These are phyloP conservation scores for Tranzscheliella williamsii DNA, from an alignment of 1,284 basidiomycete genomes.

Conservation along the genomic window DNA sequence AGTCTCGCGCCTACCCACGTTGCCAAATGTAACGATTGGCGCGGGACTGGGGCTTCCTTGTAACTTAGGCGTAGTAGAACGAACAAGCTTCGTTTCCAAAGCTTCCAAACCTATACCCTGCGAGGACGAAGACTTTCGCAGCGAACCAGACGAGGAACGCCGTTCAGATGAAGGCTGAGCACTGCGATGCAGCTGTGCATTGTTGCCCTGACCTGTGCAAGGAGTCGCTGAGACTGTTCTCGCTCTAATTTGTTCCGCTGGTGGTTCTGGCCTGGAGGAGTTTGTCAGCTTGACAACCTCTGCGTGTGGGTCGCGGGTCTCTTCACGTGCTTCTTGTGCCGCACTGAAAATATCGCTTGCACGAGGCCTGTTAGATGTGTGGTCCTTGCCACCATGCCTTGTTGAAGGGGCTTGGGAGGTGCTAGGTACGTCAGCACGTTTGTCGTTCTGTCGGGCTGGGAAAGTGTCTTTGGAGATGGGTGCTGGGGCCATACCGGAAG, in stretches of 20 bases:
- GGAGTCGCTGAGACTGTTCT: background rate
- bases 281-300: background rate
- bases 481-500: background rate
- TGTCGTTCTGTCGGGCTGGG: background rate
- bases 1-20: constrained; percentile 14
- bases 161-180: too few relatives aligned
- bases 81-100: constrained; percentile 27
- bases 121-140: constrained; percentile 26
- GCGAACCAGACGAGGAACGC: too few relatives aligned
- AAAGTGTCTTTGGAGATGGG: background rate
- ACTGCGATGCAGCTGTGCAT: background rate
- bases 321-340: background rate
- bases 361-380: constrained; percentile 13
- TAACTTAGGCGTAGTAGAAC: constrained; percentile 32
- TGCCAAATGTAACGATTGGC: constrained; percentile 11
- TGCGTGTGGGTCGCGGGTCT: background rate
- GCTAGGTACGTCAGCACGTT: background rate
- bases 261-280: too few relatives aligned
- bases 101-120: constrained; percentile 40
- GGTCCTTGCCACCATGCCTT: constrained; percentile 1
- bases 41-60: background rate
- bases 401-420: constrained; percentile 2
- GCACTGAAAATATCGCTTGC: constrained; percentile 44
- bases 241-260: too few relatives aligned
- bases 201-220: background rate